Evolutionary conservation across 192 early-diverging fungal genomes (phyloP).

Genomic region (Coemansia sp.): DNA sequence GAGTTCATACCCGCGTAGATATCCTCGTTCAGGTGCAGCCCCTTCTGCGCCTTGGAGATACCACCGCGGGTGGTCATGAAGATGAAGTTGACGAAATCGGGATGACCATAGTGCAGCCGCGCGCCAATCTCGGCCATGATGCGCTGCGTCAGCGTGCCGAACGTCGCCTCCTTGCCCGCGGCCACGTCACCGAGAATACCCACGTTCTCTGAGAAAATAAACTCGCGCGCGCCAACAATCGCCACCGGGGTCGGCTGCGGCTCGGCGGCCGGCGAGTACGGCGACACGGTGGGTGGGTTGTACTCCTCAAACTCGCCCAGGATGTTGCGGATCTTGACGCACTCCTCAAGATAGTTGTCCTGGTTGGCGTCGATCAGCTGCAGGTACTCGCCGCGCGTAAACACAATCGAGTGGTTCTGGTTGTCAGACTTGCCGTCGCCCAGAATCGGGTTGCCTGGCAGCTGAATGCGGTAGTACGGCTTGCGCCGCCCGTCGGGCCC

Average conservation of each 20-base stretch:
- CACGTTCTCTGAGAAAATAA: slow-evolving; percentile 81
- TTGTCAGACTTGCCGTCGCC: slow-evolving; percentile 91
- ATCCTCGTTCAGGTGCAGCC: slow-evolving; percentile 87
- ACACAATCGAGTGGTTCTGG: slow-evolving; percentile 82
- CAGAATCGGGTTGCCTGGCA: slow-evolving; percentile 83
- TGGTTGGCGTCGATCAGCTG: slow-evolving; percentile 88
- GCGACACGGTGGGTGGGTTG: slow-evolving; percentile 60
- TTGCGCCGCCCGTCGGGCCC: slow-evolving; percentile 68
- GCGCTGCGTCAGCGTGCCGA: slow-evolving; percentile 80
- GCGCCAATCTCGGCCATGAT: slow-evolving; percentile 82
- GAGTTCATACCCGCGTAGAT: slow-evolving; percentile 91
- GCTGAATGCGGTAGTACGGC: slow-evolving; percentile 69
- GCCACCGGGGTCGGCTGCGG: slow-evolving; percentile 67
- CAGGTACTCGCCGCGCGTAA: slow-evolving; percentile 81
- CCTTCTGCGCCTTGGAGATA: slow-evolving; percentile 84
- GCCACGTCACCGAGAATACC: slow-evolving; percentile 85
- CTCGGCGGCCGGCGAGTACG: slow-evolving; percentile 63
- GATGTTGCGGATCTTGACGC: slow-evolving; percentile 81
- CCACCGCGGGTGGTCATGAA: slow-evolving; percentile 86
- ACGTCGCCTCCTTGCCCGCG: slow-evolving; percentile 84
- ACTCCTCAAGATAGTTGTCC: slow-evolving; percentile 91
- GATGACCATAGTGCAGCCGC: slow-evolving; percentile 83
- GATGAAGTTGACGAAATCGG: slow-evolving; percentile 84
- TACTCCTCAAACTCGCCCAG: slow-evolving; percentile 81
- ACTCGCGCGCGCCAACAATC: slow-evolving; percentile 83